Percentiles rank a stretch among this genome's conserved stretches.
Evolutionary conservation across 2,329 filamentous ascomycete genomes (phyloP).

Genomic region (Aspergillus unguis): DNA sequence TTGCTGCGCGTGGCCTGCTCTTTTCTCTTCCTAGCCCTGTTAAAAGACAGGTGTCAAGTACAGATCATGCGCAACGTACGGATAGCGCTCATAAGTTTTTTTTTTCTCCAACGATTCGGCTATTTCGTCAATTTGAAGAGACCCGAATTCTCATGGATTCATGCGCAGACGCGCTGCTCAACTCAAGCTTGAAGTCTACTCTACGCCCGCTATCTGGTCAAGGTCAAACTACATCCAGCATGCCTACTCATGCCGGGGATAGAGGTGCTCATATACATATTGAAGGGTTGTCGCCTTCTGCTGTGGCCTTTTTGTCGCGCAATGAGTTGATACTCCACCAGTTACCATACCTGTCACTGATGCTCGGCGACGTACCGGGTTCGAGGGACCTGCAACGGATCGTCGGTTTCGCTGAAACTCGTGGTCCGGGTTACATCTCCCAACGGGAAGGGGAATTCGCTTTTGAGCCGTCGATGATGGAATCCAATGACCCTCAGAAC

Average conservation of each 20-base stretch:
- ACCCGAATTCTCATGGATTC: conserved; percentile 62
- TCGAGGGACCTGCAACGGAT: conserved; percentile 64
- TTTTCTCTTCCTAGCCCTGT: conserved; percentile 85
- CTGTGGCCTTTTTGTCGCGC: conserved; percentile 34
- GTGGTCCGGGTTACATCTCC: not conserved
- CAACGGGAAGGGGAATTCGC: not conserved
- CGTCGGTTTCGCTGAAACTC: conserved; percentile 42
- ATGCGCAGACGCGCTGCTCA: conserved; percentile 37
- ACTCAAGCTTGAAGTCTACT: conserved; percentile 37
- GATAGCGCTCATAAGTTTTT: conserved; percentile 82
- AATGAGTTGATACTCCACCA: conserved; percentile 65
- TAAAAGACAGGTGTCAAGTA: conserved; percentile 54
- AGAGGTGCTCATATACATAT: not conserved
- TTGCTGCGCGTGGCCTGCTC: conserved; percentile 79
- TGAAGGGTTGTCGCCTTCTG: conserved; percentile 5
- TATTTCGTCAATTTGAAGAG: conserved; percentile 83
- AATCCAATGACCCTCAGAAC: not conserved
- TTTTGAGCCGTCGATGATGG: not conserved
- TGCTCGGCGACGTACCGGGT: conserved; percentile 44
- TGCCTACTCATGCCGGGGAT: not conserved
- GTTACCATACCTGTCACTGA: conserved; percentile 77
- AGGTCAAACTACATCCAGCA: not conserved
- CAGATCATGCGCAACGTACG: conserved; percentile 26
- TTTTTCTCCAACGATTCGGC: conserved; percentile 77
- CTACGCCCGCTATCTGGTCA: not conserved